These are phyloP conservation scores for Daldinia vernicosa DNA, from an alignment of 495 filamentous ascomycete species.

Conservation along the genomic window DNA sequence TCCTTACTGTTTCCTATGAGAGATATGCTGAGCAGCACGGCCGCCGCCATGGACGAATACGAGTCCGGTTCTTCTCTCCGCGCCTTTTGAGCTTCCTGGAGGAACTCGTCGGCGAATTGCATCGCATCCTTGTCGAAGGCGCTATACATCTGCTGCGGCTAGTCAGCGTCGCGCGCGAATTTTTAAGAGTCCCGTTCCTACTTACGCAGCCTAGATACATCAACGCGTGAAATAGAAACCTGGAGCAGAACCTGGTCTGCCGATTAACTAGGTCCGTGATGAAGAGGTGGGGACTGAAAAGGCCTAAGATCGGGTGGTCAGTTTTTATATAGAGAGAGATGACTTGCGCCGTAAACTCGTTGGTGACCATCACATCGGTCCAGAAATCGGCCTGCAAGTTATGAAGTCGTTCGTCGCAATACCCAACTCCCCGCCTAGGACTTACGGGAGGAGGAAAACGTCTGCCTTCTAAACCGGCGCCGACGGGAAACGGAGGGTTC, in stretches of 20 bases:
- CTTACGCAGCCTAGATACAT: slow-evolving; percentile 43
- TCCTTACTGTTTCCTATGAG: slow-evolving; percentile 36
- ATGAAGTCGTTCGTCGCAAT: slow-evolving; percentile 41
- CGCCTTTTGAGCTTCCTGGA: slow-evolving; percentile 22
- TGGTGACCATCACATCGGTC: slow-evolving; percentile 28
- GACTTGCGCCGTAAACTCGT: slow-evolving; percentile 32
- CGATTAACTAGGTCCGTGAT: slow-evolving; percentile 36
- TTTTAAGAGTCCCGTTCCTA: not conserved
- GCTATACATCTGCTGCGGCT: slow-evolving; percentile 39
- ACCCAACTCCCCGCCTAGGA: slow-evolving; percentile 8
- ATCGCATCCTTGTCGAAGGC: slow-evolving; percentile 31
- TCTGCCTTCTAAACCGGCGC: not conserved
- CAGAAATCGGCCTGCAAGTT: slow-evolving; percentile 32
- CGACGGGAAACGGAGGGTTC: not conserved
- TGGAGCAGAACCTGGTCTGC: slow-evolving; percentile 32
- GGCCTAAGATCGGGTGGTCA: slow-evolving; percentile 40
- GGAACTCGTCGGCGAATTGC: slow-evolving; percentile 28
- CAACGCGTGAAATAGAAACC: slow-evolving; percentile 39
- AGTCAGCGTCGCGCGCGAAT: no score
- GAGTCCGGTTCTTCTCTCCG: slow-evolving; percentile 23
- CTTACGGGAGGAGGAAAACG: slow-evolving; percentile 18
- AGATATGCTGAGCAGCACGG: slow-evolving; percentile 33
- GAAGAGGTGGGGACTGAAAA: slow-evolving; percentile 37
- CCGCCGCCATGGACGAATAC: slow-evolving; percentile 36
- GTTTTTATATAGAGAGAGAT: slow-evolving; percentile 44